Base-by-base conservation (phyloP, 257 asterid species). In the Fraxinus pennsylvanica region DNA sequence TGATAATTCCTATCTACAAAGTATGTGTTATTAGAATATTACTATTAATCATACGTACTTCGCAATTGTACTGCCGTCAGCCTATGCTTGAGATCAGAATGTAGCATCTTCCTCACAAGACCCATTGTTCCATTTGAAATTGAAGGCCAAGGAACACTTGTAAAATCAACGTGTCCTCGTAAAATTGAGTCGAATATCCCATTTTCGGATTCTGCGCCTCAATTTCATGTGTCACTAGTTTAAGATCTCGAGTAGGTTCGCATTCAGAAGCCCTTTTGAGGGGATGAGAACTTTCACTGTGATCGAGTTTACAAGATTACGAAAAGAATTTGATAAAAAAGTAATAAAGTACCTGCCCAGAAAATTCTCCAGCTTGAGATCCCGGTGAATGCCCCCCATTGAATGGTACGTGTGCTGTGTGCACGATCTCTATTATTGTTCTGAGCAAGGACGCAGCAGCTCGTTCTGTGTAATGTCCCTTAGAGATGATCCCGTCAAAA, bases 41-140 rank as follows among this genome's bases (percentile, higher is more conserved):
- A 36, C 41, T 36, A 36, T 36, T 71, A 79, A 74, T 29, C 1
- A 13, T 59, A 27, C 82, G 63, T 86, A 88, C 94, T 87, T 78
- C 85, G 86, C 15, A 90, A 92, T 90, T 90, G 80, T 77, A 74
- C 71, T 69, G 92, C 92, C 1, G 92, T 76, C 52, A 90, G 83
- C 78, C 92, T 87, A 30, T 88, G 94, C 75, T 73, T 90, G 74
- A 92, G 92, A 73, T 90, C 94, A 6, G 89, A 72, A 33, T 83
- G 76, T 83, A 90, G 70, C 94, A 90, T 90, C 87, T 88, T 86
- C 79, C 78, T 82, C 25, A 86, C 88, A 63, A 90, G 88, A 76
- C 88, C 94, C 82, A 86, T 90, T 39, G 94, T 91, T 74, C 92
- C 94, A 39, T 32, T 41, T 33, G 94, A 90, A 66, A 88, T 86